These are phyloP conservation scores for Suillus tomentosus DNA, from an alignment of 768 basidiomycete species.

Conservation along the genomic window DNA sequence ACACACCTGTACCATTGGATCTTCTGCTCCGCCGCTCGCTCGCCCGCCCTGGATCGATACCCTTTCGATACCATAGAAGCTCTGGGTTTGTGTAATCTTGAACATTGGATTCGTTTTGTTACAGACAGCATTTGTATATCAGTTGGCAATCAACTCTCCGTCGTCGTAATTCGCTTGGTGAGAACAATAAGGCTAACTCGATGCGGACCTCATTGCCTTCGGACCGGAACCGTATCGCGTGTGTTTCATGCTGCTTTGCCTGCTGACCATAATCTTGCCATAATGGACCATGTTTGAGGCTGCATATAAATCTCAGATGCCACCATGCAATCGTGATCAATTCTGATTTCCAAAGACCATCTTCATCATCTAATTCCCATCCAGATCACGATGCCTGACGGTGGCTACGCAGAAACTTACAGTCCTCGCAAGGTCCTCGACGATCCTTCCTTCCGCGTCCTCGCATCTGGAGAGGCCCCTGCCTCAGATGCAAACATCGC, in stretches of 20 bases:
- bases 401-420: conserved; percentile 45
- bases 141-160: conserved; percentile 5
- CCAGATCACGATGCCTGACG: conserved; percentile 22
- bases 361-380: background rate
- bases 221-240: conserved; percentile 1
- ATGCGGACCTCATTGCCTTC: background rate
- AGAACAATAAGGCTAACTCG: background rate
- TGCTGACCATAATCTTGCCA: conserved; percentile 4
- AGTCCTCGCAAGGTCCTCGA: conserved; percentile 57
- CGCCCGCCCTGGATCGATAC: conserved; percentile 23
- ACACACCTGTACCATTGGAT: conserved; percentile 5
- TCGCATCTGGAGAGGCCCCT: conserved; percentile 52
- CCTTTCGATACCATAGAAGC: conserved; percentile 31
- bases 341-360: background rate
- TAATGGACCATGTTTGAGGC: background rate
- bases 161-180: background rate
- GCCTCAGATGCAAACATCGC: conserved; percentile 54
- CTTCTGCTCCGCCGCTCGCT: background rate
- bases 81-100: conserved; percentile 27
- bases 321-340: background rate
- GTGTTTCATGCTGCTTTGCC: background rate
- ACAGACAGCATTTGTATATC: conserved; percentile 23
- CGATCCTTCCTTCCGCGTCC: conserved; percentile 55
- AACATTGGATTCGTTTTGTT: conserved; percentile 18
- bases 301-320: background rate